A percentile compares a stretch with the other conserved stretches of the same genome.
Conservation (phyloP, 345 rosid species). For the Salix koriyanagi region DNA sequence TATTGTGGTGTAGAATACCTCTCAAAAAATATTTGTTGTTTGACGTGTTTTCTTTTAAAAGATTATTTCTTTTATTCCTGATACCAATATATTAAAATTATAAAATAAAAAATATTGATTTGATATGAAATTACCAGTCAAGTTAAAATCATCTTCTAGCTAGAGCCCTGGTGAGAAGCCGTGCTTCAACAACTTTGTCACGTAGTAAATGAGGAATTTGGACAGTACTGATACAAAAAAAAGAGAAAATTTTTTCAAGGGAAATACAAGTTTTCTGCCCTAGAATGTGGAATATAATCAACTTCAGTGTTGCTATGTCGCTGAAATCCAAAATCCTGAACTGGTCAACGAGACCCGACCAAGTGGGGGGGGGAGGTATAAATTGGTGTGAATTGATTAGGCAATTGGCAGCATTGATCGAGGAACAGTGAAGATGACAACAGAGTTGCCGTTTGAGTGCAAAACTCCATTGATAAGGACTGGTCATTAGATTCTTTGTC, state of each 20-base stretch:
- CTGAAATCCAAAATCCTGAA: neutral
- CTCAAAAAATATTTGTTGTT: too few relatives aligned
- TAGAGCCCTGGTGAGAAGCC: too few relatives aligned
- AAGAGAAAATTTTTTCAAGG: neutral
- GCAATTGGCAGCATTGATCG: neutral
- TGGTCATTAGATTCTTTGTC: neutral
- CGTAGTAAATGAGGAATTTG: too few relatives aligned
- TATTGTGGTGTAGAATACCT: too few relatives aligned
- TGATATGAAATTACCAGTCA: too few relatives aligned
- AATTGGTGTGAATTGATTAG: neutral
- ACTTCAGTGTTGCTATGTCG: neutral
- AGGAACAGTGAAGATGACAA: slow-evolving; percentile 12
- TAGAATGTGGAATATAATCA: neutral
- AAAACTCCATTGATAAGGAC: slow-evolving; percentile 25
- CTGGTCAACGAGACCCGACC: neutral
- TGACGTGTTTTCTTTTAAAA: too few relatives aligned
- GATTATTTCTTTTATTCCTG: too few relatives aligned
- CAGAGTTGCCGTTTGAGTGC: slow-evolving; percentile 25
- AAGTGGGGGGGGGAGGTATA: neutral
- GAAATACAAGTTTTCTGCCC: neutral
- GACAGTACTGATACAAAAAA: neutral
- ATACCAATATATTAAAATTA: too few relatives aligned
- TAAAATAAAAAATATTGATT: too few relatives aligned
- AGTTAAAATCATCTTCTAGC: too few relatives aligned
- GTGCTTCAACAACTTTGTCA: too few relatives aligned